phyloP scores from a whole-genome alignment of 2,329 filamentous ascomycete species.

The Huntiella savannae region DNA sequence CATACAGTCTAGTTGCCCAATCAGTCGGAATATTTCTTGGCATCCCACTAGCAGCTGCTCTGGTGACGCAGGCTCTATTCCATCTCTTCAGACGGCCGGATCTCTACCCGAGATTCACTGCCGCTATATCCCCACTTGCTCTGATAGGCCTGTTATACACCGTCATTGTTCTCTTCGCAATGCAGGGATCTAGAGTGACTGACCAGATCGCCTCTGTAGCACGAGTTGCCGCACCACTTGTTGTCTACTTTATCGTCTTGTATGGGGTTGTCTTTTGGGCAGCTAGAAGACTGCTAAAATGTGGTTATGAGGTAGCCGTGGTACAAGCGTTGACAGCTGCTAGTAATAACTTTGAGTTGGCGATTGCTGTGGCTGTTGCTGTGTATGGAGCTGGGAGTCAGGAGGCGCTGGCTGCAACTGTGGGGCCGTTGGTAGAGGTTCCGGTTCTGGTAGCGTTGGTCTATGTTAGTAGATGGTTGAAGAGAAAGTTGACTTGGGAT shows the following conservation, averaged over 20 bases:
- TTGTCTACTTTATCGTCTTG: slow-evolving; percentile 63
- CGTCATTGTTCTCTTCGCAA: slow-evolving; percentile 69
- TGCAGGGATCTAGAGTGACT: slow-evolving; percentile 57
- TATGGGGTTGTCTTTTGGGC: slow-evolving; percentile 51
- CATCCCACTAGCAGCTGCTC: slow-evolving; percentile 61
- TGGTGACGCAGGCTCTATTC: slow-evolving; percentile 40
- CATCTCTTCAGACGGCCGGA: background rate
- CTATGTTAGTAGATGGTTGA: slow-evolving; percentile 47
- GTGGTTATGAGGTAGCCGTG: slow-evolving; percentile 48
- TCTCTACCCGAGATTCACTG: slow-evolving; percentile 50
- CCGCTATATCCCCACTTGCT: slow-evolving; percentile 50
- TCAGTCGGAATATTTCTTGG: slow-evolving; percentile 73
- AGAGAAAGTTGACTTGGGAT: slow-evolving; percentile 18
- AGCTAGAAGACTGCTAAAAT: slow-evolving; percentile 41
- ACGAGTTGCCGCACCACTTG: slow-evolving; percentile 58
- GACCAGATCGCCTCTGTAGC: slow-evolving; percentile 70
- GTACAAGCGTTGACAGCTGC: slow-evolving; percentile 80
- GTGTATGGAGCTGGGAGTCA: slow-evolving; percentile 61
- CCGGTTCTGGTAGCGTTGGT: slow-evolving; percentile 62
- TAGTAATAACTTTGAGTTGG: slow-evolving; percentile 85
- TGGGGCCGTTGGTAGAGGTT: slow-evolving; percentile 73
- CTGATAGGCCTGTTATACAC: slow-evolving; percentile 74
- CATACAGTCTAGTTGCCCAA: slow-evolving; percentile 51
- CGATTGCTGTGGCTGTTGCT: slow-evolving; percentile 72
- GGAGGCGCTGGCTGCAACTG: slow-evolving; percentile 64